Base-by-base conservation (phyloP, 805 yeast species). In the Candida chauliodis region DNA sequence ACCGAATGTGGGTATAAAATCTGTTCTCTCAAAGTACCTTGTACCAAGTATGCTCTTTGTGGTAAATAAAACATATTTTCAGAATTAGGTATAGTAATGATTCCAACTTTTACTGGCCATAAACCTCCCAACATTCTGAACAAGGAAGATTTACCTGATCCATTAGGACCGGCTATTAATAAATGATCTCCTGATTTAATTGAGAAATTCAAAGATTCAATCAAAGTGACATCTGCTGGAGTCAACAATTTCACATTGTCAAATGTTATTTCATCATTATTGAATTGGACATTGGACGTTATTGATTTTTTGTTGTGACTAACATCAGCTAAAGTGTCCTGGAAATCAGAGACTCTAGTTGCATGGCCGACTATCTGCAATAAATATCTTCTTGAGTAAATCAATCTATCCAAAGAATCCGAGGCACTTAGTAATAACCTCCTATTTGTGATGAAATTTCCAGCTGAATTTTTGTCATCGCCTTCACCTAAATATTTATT, bases 151-250 rank as follows among this genome's bases (percentile, higher is more conserved):
- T 90, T 90, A 19, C 98, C 98, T 46, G 95, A 85, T 1, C 98
- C 98, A 55, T 90, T 90, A 10, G 97, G 97, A 0, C 98, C 98
- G 8, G 91, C 89, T 55, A 90, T 89, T 37, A 90, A 70, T 36
- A 90, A 67, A 59, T 90, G 93, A 36, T 89, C 81, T 24, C 96
- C 96, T 23, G 78, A 83, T 45, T 81, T 76, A 38, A 90, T 76
- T 36, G 81, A 73, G 58, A 90, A 89, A 19, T 77, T 69, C 49
- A 90, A 69, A 26, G 77, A 73, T 30, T 76, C 69, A 16, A 85
- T 81, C 32, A 90, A 68, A 0, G 81, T 72, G 30, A 85, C 90
- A 39, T 87, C 83, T 3, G 83, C 81, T 0, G 98, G 98, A 1
- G 96, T 88, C 1, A 84, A 74, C 37, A 90, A 70, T n/a, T 90